phyloP scores from a whole-genome alignment of 2,329 filamentous ascomycete genomes.

The Daldinia sp. region DNA sequence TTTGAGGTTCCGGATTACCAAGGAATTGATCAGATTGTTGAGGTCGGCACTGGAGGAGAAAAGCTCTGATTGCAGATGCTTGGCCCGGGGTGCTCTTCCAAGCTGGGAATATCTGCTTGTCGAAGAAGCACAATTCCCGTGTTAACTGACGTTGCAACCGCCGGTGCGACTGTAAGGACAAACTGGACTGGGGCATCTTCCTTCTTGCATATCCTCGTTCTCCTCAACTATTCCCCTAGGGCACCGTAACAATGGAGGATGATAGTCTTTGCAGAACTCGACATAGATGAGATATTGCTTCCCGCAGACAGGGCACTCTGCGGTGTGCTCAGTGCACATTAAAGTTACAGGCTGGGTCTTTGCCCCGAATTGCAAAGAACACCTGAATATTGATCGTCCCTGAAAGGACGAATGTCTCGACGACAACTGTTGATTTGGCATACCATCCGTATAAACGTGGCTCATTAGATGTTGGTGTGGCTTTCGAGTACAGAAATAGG shows the following conservation, averaged over 20 bases:
- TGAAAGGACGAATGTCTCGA: constrained; percentile 38
- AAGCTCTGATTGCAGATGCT: constrained; percentile 57
- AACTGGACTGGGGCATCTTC: constrained; percentile 65
- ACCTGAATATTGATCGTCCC: constrained; percentile 36
- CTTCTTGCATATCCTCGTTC: constrained; percentile 59
- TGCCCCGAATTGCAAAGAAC: constrained; percentile 32
- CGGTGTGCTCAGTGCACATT: constrained; percentile 68
- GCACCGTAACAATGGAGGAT: constrained; percentile 58
- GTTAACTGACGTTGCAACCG: constrained; percentile 63
- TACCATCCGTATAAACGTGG: constrained; percentile 42
- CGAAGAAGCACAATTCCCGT: constrained; percentile 2
- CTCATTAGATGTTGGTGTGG: constrained; percentile 37
- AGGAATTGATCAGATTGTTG: constrained; percentile 88
- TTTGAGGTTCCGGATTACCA: constrained; percentile 84
- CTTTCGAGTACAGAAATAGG: constrained; percentile 36
- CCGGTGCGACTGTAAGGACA: constrained; percentile 66
- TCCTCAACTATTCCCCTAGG: constrained; percentile 53
- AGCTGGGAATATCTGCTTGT: constrained; percentile 5
- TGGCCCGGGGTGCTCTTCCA: constrained; percentile 9
- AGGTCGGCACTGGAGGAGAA: constrained; percentile 64
- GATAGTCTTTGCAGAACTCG: constrained; percentile 62
- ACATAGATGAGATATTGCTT: constrained; percentile 67
- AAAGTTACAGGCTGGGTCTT: constrained; percentile 48
- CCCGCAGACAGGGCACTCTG: constrained; percentile 66
- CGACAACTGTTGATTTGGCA: constrained; percentile 36